Evolutionary conservation across 257 asterid species (phyloP).

Genomic region (Plantago elongata): DNA sequence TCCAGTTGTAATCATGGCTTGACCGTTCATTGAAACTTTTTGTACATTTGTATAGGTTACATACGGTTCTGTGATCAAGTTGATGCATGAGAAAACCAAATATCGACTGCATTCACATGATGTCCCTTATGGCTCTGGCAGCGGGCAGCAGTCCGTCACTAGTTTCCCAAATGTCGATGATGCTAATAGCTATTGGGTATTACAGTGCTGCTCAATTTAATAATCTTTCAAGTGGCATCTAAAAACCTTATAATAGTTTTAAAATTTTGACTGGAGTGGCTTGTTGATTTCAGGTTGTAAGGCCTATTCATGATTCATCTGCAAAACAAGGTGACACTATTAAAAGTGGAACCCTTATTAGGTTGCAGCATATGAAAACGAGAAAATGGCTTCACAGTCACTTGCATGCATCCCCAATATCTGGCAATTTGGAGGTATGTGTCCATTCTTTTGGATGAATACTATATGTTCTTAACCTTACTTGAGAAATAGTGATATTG

Average conservation of each 20-base stretch:
- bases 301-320: constrained; percentile 52
- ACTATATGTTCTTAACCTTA: not conserved
- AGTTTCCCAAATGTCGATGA: constrained; percentile 82
- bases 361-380: constrained; percentile 89
- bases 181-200: constrained; percentile 93
- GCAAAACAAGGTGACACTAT: constrained; percentile 89
- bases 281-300: constrained; percentile 48
- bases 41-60: constrained; percentile 47
- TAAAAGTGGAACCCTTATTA: constrained; percentile 52
- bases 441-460: constrained; percentile 7
- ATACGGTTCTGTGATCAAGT: constrained; percentile 70
- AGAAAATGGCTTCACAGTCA: constrained; percentile 98
- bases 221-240: not conserved
- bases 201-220: not conserved
- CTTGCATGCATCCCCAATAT: constrained; percentile 95
- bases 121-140: constrained; percentile 95
- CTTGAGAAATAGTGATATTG: not conserved
- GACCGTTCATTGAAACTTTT: not conserved
- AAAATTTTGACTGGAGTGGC: not conserved
- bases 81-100: constrained; percentile 88
- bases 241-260: not conserved
- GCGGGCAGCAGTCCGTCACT: constrained; percentile 92
- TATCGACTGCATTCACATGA: constrained; percentile 83
- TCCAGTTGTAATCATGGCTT: not conserved
- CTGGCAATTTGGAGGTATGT: constrained; percentile 91